Evolutionary conservation across 768 basidiomycete species (phyloP).

Genomic region (Rhodocollybia butyracea): DNA sequence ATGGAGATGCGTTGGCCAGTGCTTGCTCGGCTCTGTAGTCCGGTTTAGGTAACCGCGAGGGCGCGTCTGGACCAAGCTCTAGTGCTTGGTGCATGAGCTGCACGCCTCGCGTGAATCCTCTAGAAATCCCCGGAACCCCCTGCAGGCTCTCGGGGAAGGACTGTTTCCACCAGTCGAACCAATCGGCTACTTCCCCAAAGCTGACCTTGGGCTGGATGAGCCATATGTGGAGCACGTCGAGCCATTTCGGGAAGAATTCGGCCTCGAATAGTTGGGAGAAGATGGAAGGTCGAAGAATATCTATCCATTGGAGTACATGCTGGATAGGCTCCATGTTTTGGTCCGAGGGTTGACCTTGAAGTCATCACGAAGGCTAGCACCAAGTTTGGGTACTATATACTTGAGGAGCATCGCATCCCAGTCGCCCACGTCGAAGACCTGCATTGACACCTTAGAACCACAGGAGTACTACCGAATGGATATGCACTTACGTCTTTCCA

Average conservation of each 20-base stretch:
- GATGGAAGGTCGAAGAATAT: conserved; percentile 69
- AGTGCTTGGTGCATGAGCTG: conserved; percentile 95
- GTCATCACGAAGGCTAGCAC: conserved; percentile 73
- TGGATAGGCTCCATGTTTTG: conserved; percentile 86
- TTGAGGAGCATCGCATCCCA: conserved; percentile 93
- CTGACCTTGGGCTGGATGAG: conserved; percentile 84
- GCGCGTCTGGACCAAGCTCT: conserved; percentile 77
- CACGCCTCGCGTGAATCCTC: conserved; percentile 84
- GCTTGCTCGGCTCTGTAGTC: conserved; percentile 53
- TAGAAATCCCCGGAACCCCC: conserved; percentile 58
- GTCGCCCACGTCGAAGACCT: conserved; percentile 76
- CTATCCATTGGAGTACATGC: conserved; percentile 73
- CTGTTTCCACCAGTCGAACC: conserved; percentile 90
- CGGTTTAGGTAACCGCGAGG: conserved; percentile 62
- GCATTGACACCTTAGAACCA: background rate
- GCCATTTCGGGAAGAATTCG: conserved; percentile 97
- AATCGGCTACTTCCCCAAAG: conserved; percentile 89
- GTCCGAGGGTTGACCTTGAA: conserved; percentile 88
- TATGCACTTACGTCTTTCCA: conserved; percentile 74
- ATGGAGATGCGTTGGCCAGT: conserved; percentile 21
- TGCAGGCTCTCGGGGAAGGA: conserved; percentile 72
- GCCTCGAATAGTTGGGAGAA: conserved; percentile 82
- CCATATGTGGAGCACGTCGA: conserved; percentile 90
- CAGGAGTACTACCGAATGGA: background rate
- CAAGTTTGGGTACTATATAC: conserved; percentile 90